Base-by-base conservation (phyloP, 495 filamentous ascomycete species). In the Xylaria intraflava region DNA sequence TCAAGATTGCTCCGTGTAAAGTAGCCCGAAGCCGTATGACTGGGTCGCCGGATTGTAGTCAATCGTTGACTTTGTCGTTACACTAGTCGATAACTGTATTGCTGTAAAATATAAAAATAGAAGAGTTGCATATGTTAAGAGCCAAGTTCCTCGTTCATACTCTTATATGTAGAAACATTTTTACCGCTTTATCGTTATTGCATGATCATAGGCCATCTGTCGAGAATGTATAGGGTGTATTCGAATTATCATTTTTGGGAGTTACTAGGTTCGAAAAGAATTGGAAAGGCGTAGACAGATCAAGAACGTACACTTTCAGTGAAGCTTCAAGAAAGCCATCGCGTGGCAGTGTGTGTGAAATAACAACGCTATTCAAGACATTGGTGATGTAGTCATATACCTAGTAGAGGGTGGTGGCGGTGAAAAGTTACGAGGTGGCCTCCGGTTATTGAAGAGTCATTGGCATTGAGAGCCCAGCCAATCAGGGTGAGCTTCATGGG, bases 161-260 rank as follows among this genome's bases (percentile, higher is more conserved):
- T 53, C 26, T 59, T 49, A 4, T 26, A 16, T 23, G 33, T 50
- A 36, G 52, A 39, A 47, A 46, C 39, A 49, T 31, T 33, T 48
- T 23, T 57, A 49, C 48, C 45, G 41, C 51, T 57, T 60, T 61
- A 40, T 39, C 49, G 51, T 45, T 65, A 66, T 57, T 60, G 55
- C 53, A 55, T 57, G 24, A 50, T 59, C 39, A 49, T 59, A 52
- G 51, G 51, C 51, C 60, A 69, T 67, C 48, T 49, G 58, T 62
- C 60, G 51, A 54, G 58, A 57, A 56, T 61, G 60, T 36, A 60
- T 33, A 53, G 35, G 66, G 33, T 76, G 72, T 69, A 83, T 71
- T 75, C 72, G 73, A 66, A 71, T 72, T 73, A 81, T 73, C 85
- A 88, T 88, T 59, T 81, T 85, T 70, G 60, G 26, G 12, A 27